Base-by-base conservation (phyloP, 768 basidiomycete species). In the Lentinus tigrinus region DNA sequence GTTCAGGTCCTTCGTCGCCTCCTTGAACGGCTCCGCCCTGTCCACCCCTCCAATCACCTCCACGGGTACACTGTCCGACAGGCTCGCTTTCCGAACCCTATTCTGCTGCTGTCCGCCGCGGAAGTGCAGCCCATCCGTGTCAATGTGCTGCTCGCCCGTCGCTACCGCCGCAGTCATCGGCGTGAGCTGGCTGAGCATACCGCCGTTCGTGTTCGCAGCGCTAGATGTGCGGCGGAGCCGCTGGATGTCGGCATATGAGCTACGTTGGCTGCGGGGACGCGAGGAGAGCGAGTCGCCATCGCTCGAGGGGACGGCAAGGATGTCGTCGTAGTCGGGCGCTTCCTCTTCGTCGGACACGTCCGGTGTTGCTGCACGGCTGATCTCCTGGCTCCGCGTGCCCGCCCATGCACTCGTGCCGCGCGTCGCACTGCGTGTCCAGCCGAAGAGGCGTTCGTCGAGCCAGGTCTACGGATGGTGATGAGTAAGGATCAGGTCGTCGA, bases 371-470 rank as follows among this genome's bases (percentile, higher is more conserved):
- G 85, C 76, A 47, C 86, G 75, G 74, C 83, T 90, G 69, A 70
- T 76, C 67, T 87, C 85, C 48, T 82, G 84, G 65, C 73, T 81
- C 38, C 72, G 75, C 23, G 77, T 75, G 17, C 84, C 89, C 31
- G 84, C 84, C 93, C 93, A 95, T n/a, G 85, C 91, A 65, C 88
- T 91, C 3, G 91, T 92, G n/a, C 93, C 91, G 47, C 83, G 84
- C 48, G 74, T 76, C 1, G 90, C 82, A 63, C 88, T 91, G 52
- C 84, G 80, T 71, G 85, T 87, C 94, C 92, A 96, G 43, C 94
- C 95, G 69, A 96, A 97, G 24, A 97, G 80, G 8, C 91, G 86
- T 73, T 96, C 95, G 70, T 97, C 94, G 16, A 96, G 81, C 93
- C 93, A 96, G 14, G 89, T 87, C 77, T 84, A 67, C n/a, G 13